These are phyloP conservation scores for Moesziomyces globuligerus DNA, from an alignment of 1,284 basidiomycete genomes.

Conservation along the genomic window DNA sequence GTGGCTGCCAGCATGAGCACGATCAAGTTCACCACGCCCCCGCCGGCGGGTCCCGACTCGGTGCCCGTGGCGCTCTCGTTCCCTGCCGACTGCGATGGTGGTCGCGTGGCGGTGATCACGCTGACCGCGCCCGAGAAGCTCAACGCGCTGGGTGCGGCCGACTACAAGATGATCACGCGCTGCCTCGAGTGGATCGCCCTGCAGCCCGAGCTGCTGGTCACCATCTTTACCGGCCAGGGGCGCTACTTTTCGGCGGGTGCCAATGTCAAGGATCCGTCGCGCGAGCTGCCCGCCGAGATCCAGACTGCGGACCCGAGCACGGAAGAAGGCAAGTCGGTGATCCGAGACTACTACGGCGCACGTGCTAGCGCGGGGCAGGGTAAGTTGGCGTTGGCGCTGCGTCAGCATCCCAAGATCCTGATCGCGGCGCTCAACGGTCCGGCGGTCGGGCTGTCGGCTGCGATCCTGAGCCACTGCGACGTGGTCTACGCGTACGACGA, in stretches of 20 bases:
- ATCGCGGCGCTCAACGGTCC: slow-evolving; percentile 58
- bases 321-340: slow-evolving; percentile 7
- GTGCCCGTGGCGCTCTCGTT: slow-evolving; percentile 44
- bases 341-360: slow-evolving; percentile 22
- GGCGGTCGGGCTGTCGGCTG: slow-evolving; percentile 47
- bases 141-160: slow-evolving; percentile 39
- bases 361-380: slow-evolving; percentile 25
- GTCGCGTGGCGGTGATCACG: slow-evolving; percentile 43
- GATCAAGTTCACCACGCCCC: slow-evolving; percentile 13
- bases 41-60: slow-evolving; percentile 21
- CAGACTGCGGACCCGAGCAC: slow-evolving; percentile 15
- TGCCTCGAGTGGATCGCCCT: slow-evolving; percentile 47
- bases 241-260: slow-evolving; percentile 55
- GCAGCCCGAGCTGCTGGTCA: slow-evolving; percentile 43
- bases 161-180: slow-evolving; percentile 32
- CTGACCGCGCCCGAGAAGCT: slow-evolving; percentile 41
- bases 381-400: slow-evolving; percentile 26
- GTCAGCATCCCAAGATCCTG: slow-evolving; percentile 42
- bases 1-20: slow-evolving; percentile 14
- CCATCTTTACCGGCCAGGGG: slow-evolving; percentile 50
- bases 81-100: slow-evolving; percentile 39
- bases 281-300: slow-evolving; percentile 19
- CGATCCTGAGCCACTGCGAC: slow-evolving; percentile 50
- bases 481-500: slow-evolving; percentile 50
- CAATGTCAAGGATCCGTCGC: slow-evolving; percentile 48